Evolutionary conservation across 2,329 filamentous ascomycete genomes (phyloP).

Genomic region (Calonectria hawksworthii): DNA sequence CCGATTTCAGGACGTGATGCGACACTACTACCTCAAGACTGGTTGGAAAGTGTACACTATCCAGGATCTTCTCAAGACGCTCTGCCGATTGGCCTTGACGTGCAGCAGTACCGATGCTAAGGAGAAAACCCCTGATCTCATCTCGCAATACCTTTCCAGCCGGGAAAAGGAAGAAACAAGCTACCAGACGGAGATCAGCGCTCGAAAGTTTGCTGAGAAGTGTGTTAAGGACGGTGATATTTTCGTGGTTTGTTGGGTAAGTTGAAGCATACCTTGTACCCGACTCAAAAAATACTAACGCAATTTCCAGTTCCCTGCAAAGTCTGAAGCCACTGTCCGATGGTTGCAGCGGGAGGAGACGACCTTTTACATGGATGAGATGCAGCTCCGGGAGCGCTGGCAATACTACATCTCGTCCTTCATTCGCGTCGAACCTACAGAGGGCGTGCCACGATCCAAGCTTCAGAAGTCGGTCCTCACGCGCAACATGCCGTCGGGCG

Average conservation of each 20-base stretch:
- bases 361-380: constrained; percentile 89
- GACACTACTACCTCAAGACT: constrained; percentile 90
- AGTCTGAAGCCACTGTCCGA: constrained; percentile 78
- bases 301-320: constrained; percentile 72
- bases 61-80: constrained; percentile 86
- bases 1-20: constrained; percentile 90
- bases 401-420: constrained; percentile 96
- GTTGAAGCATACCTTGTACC: constrained; percentile 53
- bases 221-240: constrained; percentile 93
- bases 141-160: constrained; percentile 87
- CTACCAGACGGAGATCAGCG: constrained; percentile 89
- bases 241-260: constrained; percentile 91
- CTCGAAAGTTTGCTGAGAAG: constrained; percentile 92
- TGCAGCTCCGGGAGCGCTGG: constrained; percentile 88
- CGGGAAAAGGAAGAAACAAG: constrained; percentile 88
- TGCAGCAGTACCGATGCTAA: constrained; percentile 90
- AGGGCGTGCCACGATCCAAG: constrained; percentile 76
- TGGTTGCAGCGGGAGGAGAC: constrained; percentile 77
- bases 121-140: constrained; percentile 93
- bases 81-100: constrained; percentile 84
- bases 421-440: constrained; percentile 89
- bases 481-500: constrained; percentile 76
- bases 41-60: constrained; percentile 96
- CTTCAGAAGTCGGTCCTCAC: constrained; percentile 79
- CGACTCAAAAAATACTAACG: constrained; percentile 48